These are phyloP conservation scores for Pythium graminicola DNA, from an alignment of 352 stramenopile species.

Conservation along the genomic window DNA sequence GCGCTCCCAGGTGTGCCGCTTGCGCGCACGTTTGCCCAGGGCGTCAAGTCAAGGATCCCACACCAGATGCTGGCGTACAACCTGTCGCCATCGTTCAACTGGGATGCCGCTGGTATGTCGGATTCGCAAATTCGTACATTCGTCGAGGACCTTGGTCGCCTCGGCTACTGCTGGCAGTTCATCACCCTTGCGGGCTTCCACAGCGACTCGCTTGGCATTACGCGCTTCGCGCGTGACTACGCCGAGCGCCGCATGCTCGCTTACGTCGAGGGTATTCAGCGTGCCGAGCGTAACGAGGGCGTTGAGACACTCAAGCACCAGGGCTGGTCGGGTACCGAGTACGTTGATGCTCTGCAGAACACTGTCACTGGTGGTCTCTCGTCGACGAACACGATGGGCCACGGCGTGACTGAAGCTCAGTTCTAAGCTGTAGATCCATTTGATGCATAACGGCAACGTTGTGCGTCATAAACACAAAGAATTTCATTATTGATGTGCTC, in stretches of 20 bases:
- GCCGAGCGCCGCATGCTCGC: constrained; percentile 89
- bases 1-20: constrained; percentile 92
- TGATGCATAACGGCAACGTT: no score
- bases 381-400: constrained; percentile 96
- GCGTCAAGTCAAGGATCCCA: constrained; percentile 87
- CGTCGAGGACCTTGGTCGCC: constrained; percentile 91
- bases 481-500: constrained; percentile 3
- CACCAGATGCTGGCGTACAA: constrained; percentile 99
- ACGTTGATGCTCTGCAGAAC: constrained; percentile 95
- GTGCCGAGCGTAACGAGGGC: constrained; percentile 90
- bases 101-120: constrained; percentile 95
- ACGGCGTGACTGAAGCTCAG: constrained; percentile 96
- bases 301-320: constrained; percentile 98
- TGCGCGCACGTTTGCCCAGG: constrained; percentile 91
- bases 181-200: constrained; percentile 99
- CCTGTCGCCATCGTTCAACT: constrained; percentile 98
- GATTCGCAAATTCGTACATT: constrained; percentile 92
- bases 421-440: constrained; percentile 60
- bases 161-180: constrained; percentile 98
- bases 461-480: background rate
- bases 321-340: constrained; percentile 95
- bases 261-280: constrained; percentile 97
- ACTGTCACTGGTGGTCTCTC: constrained; percentile 93
- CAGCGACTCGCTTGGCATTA: constrained; percentile 95
- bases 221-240: constrained; percentile 91